Evolutionary conservation across 2,329 filamentous ascomycete genomes (phyloP), one percentile per base, ranked within the genome.

Genomic region (Sclerotinia sclerotiorum): DNA sequence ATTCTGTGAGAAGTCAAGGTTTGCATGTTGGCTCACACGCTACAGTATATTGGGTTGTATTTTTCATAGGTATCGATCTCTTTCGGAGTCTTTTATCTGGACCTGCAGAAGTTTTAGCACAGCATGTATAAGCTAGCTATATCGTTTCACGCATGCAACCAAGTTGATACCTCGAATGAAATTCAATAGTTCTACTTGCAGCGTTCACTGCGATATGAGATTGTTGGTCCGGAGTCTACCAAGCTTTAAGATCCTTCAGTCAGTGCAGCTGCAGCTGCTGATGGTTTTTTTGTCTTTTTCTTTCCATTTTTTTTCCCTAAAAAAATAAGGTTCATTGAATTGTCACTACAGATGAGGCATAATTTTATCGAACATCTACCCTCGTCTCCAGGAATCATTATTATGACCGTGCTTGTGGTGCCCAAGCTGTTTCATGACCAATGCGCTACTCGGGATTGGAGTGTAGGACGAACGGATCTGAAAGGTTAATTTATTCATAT

Each of bases 91-190:
- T 69, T 69, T 68, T 39, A 49, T 24, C 51, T 64, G 60, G 69
- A 68, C 64, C 58, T 70, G 71, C 71, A 72, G 70, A 61, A 65
- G 42, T 52, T 70, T 69, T 66, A 58, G 70, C 70, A 71, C 65
- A 49, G 21, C 57, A 68, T 66, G 69, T 70, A 46, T 69, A 66
- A 55, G 58, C 24, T 67, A 60, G 65, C 15, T 60, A 13, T 65
- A 35, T 46, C 49, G 71, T 73, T 72, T 73, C 58, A 62, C 71
- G 71, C 65, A 71, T 71, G 65, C 56, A 44, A 65, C 58, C 58
- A 32, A 62, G 58, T 62, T 62, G 58, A 62, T 39, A 27, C 58
- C 11, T 51, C 1, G 58, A 49, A 49, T 27, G 44, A 35, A 32
- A 19, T 49, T 48, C 44, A 32, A 35, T 61, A 24, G 27, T 49